Percentiles rank a stretch among this genome's conserved stretches.
These are phyloP conservation scores for Termitomyces sp. DNA, from an alignment of 768 basidiomycete species.

Conservation along the genomic window DNA sequence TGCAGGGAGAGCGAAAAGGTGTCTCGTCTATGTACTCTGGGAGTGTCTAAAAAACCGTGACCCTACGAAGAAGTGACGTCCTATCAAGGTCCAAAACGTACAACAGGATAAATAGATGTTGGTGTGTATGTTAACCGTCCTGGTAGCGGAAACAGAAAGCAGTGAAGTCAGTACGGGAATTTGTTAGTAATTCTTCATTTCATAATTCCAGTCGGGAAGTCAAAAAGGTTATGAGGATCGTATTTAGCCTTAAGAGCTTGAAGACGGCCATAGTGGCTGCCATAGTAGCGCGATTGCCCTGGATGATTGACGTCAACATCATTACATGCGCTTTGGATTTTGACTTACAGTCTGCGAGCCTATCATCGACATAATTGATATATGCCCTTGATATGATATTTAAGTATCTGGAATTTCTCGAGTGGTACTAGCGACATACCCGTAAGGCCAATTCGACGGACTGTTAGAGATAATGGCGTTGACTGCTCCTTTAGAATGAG, in stretches of 20 bases:
- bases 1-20: neutral
- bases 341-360: constrained; percentile 26
- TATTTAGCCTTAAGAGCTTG: constrained; percentile 25
- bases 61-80: no score
- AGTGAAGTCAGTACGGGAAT: neutral
- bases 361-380: constrained; percentile 35
- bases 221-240: constrained; percentile 33
- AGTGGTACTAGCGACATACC: constrained; percentile 9
- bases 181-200: neutral
- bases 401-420: neutral
- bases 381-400: constrained; percentile 21
- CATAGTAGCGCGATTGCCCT: constrained; percentile 33
- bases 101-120: neutral
- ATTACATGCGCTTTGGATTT: neutral
- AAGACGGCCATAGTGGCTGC: constrained; percentile 25
- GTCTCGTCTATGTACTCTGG: no score
- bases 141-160: neutral
- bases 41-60: no score
- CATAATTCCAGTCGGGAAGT: constrained; percentile 32
- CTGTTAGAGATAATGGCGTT: constrained; percentile 21
- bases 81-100: neutral
- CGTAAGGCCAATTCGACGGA: constrained; percentile 24
- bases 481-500: constrained; percentile 17
- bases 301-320: neutral
- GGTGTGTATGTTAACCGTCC: neutral